Evolutionary conservation across 306 rosid species (phyloP), one percentile per base, ranked within the genome.

Genomic region (Cucumis melo): DNA sequence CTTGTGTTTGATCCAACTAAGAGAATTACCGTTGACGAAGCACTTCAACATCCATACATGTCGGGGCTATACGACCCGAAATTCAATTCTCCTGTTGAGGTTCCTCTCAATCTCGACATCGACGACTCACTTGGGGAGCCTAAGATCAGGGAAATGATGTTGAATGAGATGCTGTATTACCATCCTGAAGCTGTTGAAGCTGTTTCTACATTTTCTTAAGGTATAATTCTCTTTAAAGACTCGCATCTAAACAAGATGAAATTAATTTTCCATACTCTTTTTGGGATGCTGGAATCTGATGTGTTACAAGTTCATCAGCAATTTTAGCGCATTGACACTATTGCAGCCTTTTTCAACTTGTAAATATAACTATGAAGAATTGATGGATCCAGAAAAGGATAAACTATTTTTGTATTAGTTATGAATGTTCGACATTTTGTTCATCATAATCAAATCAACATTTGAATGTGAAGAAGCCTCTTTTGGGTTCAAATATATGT

Each of bases 21-120:
- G 90, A 90, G 97, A 87, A 88, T 91, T 59, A 83, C 92, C 0
- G 93, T 85, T 73, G 74, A 73, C 6, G 92, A 93, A 73, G 96
- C 98, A 48, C 91, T 93, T 48, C 96, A 86, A 78, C 98, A 91
- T 68, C 97, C 98, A 10, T 93, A 90, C 73, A 86, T 93, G 87
- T 79, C 84, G 10, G 88, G 81, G 12, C 82, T 93, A 1, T 91
- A 90, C 57, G 97, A 91, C 77, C 88, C 91, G 12, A 74, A 82
- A 62, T 42, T 58, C 53, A 78, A 87, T 73, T 86, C 90, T 78
- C 91, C 84, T 0, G 89, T 83, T 34, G 87, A 85, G 73, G 87
- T 87, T 65, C 89, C 94, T 0, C 75, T 93, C 79, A 78, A 29
- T 80, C 96, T 93, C 20, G 92, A 91, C 80, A 85, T 91, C 14